phyloP scores from a whole-genome alignment of 805 yeast genomes.

The Danielia oregonensis region DNA sequence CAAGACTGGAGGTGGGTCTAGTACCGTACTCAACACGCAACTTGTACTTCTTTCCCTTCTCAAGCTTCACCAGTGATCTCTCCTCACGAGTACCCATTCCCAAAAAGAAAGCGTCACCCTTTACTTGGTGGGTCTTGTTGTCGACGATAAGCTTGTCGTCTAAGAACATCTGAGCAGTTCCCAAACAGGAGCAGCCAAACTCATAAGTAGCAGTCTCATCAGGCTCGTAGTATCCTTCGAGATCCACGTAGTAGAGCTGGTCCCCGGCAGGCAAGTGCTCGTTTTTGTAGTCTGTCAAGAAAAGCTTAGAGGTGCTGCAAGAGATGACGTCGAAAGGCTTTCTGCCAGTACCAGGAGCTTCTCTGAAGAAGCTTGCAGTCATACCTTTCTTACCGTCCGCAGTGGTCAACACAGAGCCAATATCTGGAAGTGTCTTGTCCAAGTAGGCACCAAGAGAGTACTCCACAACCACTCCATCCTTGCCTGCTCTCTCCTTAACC shows the following conservation, averaged over 20 bases:
- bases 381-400: conserved; percentile 26
- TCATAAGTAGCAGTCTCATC: conserved; percentile 46
- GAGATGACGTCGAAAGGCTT: conserved; percentile 22
- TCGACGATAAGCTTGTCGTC: conserved; percentile 53
- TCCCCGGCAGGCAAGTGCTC: conserved; percentile 10
- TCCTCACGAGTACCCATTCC: conserved; percentile 55
- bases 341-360: conserved; percentile 23
- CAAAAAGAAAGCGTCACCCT: conserved; percentile 48
- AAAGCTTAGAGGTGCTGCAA: conserved; percentile 14
- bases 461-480: conserved; percentile 14
- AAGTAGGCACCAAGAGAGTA: conserved; percentile 32
- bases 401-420: conserved; percentile 18
- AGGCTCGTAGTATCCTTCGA: conserved; percentile 44
- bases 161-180: conserved; percentile 53
- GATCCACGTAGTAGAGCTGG: conserved; percentile 38
- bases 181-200: conserved; percentile 50
- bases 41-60: conserved; percentile 43
- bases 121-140: conserved; percentile 48
- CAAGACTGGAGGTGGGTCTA: conserved; percentile 32
- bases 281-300: conserved; percentile 17
- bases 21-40: conserved; percentile 50
- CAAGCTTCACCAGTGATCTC: conserved; percentile 32
- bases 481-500: conserved; percentile 16
- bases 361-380: conserved; percentile 22
- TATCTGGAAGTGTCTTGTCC: conserved; percentile 30